Base-by-base conservation (phyloP, 2,329 filamentous ascomycete genomes). In the Microsporum audouinii region DNA sequence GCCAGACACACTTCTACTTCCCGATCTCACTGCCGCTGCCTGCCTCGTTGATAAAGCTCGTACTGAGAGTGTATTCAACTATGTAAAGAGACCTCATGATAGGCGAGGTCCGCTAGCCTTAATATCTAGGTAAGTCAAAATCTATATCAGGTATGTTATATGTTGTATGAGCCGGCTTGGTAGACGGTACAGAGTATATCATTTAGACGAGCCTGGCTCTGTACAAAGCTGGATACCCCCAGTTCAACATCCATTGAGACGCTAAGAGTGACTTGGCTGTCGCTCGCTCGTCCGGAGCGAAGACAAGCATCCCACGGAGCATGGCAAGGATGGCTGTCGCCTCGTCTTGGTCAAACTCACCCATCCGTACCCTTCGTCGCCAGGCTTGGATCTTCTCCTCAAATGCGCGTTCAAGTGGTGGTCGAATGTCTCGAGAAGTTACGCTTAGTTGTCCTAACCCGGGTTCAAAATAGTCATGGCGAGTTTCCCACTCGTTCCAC, bases 341-440 rank as follows among this genome's bases (percentile, higher is more conserved):
- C 60, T 63, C 63, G 4, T 63, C 60, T 33, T 55, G n/a, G 65
- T 66, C 6, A 62, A 64, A 62, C 14, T 41, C 61, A 5, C 61
- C 63, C 27, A 63, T 34, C 2, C n/a, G n/a, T 12, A 1, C 29
- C 38, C 66, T 62, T 17, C 60, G 62, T 57, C 65, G 62, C 58
- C 47, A 64, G 8, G 39, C 41, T 58, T 68, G 64, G 6, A 66
- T 49, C 5, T 41, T 23, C n/a, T 63, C 43, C 57, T 69, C 63
- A 57, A 69, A 69, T 23, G 60, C 58, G n/a, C 61, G 3, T 1
- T 66, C 59, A 41, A 69, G 36, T 31, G 59, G 5, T 14, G 63
- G 63, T 62, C 63, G 66, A 23, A 23, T 23, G 17, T 23, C 17
- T 23, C 17, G 17, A 23, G 17, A 23, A 23, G 17, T 23, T 23